Conservation (phyloP, 306 rosid genomes). For the Sechiopsis laciniata region DNA sequence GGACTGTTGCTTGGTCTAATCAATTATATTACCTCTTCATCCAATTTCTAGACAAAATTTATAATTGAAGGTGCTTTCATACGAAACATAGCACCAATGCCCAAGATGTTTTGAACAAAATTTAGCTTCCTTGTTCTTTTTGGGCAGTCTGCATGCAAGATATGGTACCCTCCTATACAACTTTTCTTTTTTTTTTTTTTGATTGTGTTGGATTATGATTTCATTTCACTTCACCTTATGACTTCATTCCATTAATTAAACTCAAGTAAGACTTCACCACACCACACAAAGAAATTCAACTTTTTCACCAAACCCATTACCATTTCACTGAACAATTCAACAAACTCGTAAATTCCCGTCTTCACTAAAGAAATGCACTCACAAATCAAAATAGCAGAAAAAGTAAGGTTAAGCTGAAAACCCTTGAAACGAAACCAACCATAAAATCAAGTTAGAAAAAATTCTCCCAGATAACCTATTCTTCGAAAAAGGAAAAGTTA, state of each 20-base stretch:
- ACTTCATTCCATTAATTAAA: not conserved
- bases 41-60: not conserved
- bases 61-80: not conserved
- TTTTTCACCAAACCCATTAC: not conserved
- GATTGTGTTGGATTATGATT: not conserved
- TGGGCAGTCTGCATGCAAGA: not conserved
- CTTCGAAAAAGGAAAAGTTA: no score
- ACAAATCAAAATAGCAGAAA: not conserved
- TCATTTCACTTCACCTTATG: conserved; percentile 5
- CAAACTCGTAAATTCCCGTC: not conserved
- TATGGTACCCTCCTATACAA: not conserved
- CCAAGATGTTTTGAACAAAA: not conserved
- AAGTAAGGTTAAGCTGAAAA: not conserved
- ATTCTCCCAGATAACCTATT: not conserved
- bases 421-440: not conserved
- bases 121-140: not conserved
- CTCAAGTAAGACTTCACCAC: not conserved
- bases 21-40: not conserved
- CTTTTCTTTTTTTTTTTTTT: not conserved
- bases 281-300: not conserved
- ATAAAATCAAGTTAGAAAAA: not conserved
- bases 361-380: not conserved
- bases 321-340: not conserved
- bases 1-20: not conserved
- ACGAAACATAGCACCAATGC: not conserved